These are phyloP conservation scores for Salicornia ramosissima DNA, from an alignment of 148 eudicot species.

Conservation along the genomic window DNA sequence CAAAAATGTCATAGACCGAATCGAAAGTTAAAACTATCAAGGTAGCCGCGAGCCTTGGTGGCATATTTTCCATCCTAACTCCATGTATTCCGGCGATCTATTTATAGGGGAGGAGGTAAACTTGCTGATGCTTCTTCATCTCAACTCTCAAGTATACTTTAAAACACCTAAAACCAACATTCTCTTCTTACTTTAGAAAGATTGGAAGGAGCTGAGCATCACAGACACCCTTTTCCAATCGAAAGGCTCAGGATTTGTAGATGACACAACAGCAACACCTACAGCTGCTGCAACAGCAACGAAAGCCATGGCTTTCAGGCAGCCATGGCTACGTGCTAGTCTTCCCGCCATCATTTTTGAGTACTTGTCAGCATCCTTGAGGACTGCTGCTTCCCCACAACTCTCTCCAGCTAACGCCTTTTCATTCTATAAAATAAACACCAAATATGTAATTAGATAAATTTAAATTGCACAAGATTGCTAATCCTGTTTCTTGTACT, in stretches of 20 bases:
- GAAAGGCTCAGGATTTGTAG: constrained; percentile 36
- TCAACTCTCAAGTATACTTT: constrained; percentile 11
- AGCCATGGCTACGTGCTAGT: constrained; percentile 60
- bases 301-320: constrained; percentile 43
- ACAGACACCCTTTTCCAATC: constrained; percentile 53
- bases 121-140: constrained; percentile 15
- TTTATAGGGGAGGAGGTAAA: constrained; percentile 20
- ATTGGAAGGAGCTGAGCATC: constrained; percentile 48
- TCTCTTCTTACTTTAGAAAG: constrained; percentile 17
- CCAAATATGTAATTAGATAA: not conserved
- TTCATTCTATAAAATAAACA: constrained; percentile 39
- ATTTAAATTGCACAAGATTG: not conserved
- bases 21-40: constrained; percentile 13
- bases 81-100: constrained; percentile 27
- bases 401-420: constrained; percentile 46
- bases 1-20: constrained; percentile 15
- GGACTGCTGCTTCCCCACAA: constrained; percentile 33
- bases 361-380: constrained; percentile 66
- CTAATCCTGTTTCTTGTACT: not conserved
- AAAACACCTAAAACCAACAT: not conserved
- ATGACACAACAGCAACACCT: constrained; percentile 48
- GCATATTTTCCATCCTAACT: constrained; percentile 28
- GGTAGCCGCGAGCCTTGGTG: constrained; percentile 11
- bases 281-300: constrained; percentile 38
- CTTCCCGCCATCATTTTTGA: constrained; percentile 53